phyloP scores from a whole-genome alignment of 495 filamentous ascomycete genomes.

The Paragyromitra xinjiangensis region DNA sequence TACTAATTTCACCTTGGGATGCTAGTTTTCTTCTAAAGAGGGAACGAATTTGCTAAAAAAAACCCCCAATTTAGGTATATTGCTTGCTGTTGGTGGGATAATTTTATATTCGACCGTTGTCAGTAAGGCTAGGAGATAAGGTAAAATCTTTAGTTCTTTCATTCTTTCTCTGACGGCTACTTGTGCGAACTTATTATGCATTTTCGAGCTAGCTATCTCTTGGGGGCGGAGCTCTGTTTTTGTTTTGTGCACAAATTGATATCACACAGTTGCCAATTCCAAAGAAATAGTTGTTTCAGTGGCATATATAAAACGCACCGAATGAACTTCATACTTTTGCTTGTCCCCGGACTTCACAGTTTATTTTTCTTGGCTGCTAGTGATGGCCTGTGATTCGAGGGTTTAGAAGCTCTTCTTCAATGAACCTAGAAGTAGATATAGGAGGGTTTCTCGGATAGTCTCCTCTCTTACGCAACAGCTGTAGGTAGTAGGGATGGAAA shows the following conservation, averaged over 20 bases:
- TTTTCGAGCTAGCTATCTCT: background rate
- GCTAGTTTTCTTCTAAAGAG: background rate
- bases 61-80: slow-evolving; percentile 52
- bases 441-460: too few relatives aligned
- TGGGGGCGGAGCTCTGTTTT: background rate
- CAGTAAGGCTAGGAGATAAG: slow-evolving; percentile 31
- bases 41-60: background rate
- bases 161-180: background rate
- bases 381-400: background rate
- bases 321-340: background rate
- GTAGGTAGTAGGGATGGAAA: too few relatives aligned
- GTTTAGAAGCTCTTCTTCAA: too few relatives aligned
- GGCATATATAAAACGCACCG: background rate
- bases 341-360: background rate
- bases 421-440: too few relatives aligned
- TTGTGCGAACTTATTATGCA: background rate
- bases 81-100: slow-evolving; percentile 67
- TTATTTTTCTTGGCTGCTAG: background rate
- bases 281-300: background rate
- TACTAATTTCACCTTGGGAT: background rate
- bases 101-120: slow-evolving; percentile 60
- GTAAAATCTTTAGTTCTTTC: too few relatives aligned
- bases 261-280: background rate
- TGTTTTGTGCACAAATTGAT: background rate
- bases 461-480: too few relatives aligned